Conservation (phyloP, 2,329 filamentous ascomycete genomes). For the Trichoderma guizhouense region DNA sequence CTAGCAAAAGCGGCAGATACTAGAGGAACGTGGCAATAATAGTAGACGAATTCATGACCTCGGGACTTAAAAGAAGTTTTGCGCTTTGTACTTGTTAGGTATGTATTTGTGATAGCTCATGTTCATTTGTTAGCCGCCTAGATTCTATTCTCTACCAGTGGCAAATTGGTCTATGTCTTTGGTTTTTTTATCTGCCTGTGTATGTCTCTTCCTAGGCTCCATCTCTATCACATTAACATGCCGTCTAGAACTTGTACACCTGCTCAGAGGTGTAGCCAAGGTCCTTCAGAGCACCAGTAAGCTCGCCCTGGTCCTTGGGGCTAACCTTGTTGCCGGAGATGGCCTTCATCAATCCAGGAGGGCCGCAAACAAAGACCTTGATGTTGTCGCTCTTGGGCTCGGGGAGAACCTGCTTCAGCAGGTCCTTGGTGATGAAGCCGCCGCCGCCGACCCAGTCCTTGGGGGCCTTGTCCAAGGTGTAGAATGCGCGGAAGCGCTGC, state of each 20-base stretch:
- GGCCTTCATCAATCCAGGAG: slow-evolving; percentile 88
- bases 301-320: slow-evolving; percentile 90
- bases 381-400: slow-evolving; percentile 89
- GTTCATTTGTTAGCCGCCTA: neutral
- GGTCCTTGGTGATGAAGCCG: slow-evolving; percentile 83
- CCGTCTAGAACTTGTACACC: slow-evolving; percentile 83
- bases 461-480: slow-evolving; percentile 82
- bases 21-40: no score
- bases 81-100: neutral
- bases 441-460: slow-evolving; percentile 72
- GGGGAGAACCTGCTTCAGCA: slow-evolving; percentile 91
- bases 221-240: neutral
- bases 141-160: slow-evolving; percentile 8
- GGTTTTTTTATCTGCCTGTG: slow-evolving; percentile 3
- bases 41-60: neutral
- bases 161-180: neutral
- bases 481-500: slow-evolving; percentile 92
- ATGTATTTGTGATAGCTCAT: neutral
- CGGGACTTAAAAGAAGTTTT: neutral
- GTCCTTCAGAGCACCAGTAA: slow-evolving; percentile 76
- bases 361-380: slow-evolving; percentile 96
- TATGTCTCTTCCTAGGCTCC: neutral
- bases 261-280: slow-evolving; percentile 69
- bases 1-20: no score
- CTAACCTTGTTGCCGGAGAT: slow-evolving; percentile 87